phyloP scores from a whole-genome alignment of 805 yeast genomes.

The Lachancea meyersii region DNA sequence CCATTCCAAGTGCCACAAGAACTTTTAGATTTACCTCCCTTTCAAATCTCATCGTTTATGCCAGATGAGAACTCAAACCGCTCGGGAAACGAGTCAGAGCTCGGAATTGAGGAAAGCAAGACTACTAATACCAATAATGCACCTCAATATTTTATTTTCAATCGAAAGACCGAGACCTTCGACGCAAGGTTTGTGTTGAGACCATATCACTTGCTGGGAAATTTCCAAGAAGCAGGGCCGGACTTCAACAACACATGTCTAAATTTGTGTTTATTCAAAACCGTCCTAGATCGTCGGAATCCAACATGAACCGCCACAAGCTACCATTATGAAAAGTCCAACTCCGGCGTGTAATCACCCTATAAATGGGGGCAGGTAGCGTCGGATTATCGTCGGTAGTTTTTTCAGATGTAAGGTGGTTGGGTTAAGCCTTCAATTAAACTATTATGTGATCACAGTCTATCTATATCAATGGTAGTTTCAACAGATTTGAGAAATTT shows the following conservation, averaged over 20 bases:
- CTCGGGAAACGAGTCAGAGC: constrained; percentile 3
- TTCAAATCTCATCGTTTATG: constrained; percentile 30
- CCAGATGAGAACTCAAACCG: not conserved
- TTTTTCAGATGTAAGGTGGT: no score
- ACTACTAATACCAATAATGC: not conserved
- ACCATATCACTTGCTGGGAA: constrained; percentile 24
- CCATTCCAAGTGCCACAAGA: constrained; percentile 19
- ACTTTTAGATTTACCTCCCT: constrained; percentile 27
- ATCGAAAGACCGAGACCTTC: constrained; percentile 17
- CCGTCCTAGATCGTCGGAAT: constrained; percentile 26
- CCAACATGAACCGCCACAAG: constrained; percentile 16
- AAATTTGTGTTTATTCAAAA: constrained; percentile 28
- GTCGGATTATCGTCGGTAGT: no score
- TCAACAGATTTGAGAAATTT: constrained; percentile 22
- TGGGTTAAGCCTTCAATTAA: not conserved
- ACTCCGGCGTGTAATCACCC: no score
- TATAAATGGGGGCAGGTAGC: no score
- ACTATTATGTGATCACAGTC: constrained; percentile 9
- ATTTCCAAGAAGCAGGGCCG: constrained; percentile 20
- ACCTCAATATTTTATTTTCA: constrained; percentile 17
- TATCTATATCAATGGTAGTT: constrained; percentile 31
- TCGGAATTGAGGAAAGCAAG: constrained; percentile 2
- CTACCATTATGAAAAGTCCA: no score
- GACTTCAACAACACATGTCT: constrained; percentile 28
- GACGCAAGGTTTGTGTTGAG: constrained; percentile 17